These are phyloP conservation scores for Capsella bursapastoris DNA, from an alignment of 345 rosid species.

Conservation along the genomic window DNA sequence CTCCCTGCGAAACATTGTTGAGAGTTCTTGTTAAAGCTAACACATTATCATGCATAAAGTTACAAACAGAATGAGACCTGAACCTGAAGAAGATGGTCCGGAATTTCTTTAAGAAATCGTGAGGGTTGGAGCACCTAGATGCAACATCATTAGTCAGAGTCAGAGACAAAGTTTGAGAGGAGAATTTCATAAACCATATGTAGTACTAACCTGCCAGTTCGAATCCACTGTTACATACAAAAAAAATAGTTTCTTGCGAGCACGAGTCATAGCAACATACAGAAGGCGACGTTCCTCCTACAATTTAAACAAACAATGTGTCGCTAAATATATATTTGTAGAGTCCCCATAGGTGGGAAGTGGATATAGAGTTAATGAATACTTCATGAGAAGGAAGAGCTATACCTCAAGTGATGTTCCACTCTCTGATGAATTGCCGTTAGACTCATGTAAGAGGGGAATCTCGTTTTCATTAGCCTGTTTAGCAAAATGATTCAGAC, in stretches of 20 bases:
- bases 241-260: conserved; percentile 80
- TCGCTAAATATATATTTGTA: background rate
- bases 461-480: conserved; percentile 98
- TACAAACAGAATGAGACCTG: conserved; percentile 47
- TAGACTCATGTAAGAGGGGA: conserved; percentile 77
- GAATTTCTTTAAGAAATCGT: conserved; percentile 92
- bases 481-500: conserved; percentile 24
- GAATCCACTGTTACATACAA: conserved; percentile 80
- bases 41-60: conserved; percentile 24
- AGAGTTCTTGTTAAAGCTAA: conserved; percentile 21
- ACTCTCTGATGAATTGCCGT: conserved; percentile 54
- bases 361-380: conserved; percentile 12
- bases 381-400: conserved; percentile 19
- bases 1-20: conserved; percentile 53
- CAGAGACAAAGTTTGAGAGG: conserved; percentile 29
- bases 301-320: conserved; percentile 30
- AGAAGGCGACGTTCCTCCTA: conserved; percentile 94
- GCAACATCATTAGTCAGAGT: conserved; percentile 41
- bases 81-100: conserved; percentile 73
- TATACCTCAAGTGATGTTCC: conserved; percentile 74
- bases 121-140: conserved; percentile 90
- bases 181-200: conserved; percentile 28
- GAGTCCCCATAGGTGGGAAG: conserved; percentile 21
- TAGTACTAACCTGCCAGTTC: conserved; percentile 82
- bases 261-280: conserved; percentile 98